phyloP scores from a whole-genome alignment of 78 protist species.

The Dictyostelium firmibasis region DNA sequence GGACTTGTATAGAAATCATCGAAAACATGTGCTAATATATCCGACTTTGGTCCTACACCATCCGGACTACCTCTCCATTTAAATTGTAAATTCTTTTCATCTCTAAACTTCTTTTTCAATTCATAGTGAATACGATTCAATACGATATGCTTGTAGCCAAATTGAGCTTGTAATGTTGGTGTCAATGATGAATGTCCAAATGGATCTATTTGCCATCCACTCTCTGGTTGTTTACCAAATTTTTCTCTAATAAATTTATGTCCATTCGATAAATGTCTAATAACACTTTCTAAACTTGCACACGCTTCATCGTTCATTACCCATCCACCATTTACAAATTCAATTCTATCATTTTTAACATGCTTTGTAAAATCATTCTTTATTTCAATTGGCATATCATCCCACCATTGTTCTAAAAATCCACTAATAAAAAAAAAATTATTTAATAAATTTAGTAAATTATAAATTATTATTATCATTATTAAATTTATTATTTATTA shows the following conservation, averaged over 20 bases:
- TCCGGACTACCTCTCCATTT: constrained; percentile 35
- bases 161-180: constrained; percentile 29
- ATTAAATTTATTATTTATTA: neutral
- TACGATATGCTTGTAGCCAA: constrained; percentile 39
- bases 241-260: constrained; percentile 35
- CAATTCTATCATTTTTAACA: constrained; percentile 11
- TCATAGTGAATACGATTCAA: constrained; percentile 24
- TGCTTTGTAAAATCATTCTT: neutral
- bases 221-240: constrained; percentile 42
- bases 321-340: constrained; percentile 56
- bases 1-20: constrained; percentile 41
- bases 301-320: constrained; percentile 48
- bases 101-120: constrained; percentile 9
- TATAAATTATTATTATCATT: neutral
- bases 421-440: constrained; percentile 3
- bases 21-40: constrained; percentile 61
- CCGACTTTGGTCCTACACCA: constrained; percentile 4
- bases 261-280: constrained; percentile 33
- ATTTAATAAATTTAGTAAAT: neutral
- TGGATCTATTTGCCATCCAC: constrained; percentile 75
- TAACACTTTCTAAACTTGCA: constrained; percentile 2
- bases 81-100: constrained; percentile 1
- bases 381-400: neutral
- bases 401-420: constrained; percentile 57
- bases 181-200: constrained; percentile 51